A percentile compares a stretch with the other conserved stretches of the same genome.
phyloP scores from a whole-genome alignment of 306 rosid genomes.

The Trifolium subterraneum region DNA sequence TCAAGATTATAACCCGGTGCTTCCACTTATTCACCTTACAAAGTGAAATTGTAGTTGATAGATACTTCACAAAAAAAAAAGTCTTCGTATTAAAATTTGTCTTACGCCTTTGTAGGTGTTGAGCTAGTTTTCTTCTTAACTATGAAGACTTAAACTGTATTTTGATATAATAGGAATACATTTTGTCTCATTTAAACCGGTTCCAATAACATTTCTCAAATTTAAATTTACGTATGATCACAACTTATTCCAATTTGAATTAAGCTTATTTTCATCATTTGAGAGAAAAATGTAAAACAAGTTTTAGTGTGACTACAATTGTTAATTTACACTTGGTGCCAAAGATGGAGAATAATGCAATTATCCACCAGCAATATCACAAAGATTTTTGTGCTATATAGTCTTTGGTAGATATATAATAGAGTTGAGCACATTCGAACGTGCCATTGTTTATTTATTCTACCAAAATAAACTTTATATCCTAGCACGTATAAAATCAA shows the following conservation, averaged over 20 bases:
- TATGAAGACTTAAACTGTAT: no score
- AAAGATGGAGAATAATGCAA: conserved; percentile 18
- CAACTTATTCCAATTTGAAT: background rate
- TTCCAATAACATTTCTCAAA: no score
- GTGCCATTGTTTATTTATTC: conserved; percentile 33
- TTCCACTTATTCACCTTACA: no score
- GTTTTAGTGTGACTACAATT: background rate
- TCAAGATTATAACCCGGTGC: no score
- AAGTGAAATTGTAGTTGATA: no score
- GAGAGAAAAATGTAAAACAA: conserved; percentile 7
- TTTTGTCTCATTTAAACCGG: no score
- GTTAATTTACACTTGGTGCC: background rate
- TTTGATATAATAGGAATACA: no score
- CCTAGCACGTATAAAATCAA: background rate
- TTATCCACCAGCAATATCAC: conserved; percentile 42
- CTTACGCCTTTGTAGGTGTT: no score
- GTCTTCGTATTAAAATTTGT: no score
- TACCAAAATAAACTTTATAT: conserved; percentile 9
- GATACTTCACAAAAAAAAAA: no score
- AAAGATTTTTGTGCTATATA: conserved; percentile 19
- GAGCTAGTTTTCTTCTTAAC: no score
- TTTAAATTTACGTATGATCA: background rate
- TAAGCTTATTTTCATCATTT: conserved; percentile 1
- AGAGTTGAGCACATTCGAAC: conserved; percentile 54
- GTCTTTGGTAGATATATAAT: background rate